A percentile compares a stretch with the other conserved stretches of the same genome.
Conservation (phyloP, 2,329 filamentous ascomycete species). For the Arthroderma sp. region DNA sequence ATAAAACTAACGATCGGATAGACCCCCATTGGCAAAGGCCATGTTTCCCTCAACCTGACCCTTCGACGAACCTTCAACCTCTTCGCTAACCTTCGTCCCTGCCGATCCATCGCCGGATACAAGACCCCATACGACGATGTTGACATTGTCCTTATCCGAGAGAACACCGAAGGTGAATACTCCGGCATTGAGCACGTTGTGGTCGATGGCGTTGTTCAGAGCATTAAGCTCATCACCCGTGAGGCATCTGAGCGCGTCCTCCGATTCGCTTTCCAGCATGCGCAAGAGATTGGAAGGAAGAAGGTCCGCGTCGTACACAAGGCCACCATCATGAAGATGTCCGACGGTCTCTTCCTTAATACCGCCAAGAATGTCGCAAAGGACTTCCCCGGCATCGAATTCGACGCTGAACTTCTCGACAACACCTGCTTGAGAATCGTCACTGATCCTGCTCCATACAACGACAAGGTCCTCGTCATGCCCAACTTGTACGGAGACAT, state of each 20-base stretch:
- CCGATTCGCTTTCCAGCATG: constrained; percentile 96
- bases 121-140: constrained; percentile 98
- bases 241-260: constrained; percentile 92
- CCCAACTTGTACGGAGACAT: constrained; percentile 99
- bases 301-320: constrained; percentile 99
- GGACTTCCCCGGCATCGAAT: constrained; percentile 92
- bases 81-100: constrained; percentile 97
- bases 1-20: constrained; percentile 25
- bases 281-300: constrained; percentile 79
- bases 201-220: constrained; percentile 94
- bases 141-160: constrained; percentile 93
- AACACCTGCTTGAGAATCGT: constrained; percentile 99
- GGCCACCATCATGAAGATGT: constrained; percentile 99
- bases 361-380: constrained; percentile 76
- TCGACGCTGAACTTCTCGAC: constrained; percentile 95
- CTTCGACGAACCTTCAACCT: constrained; percentile 99
- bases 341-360: constrained; percentile 92
- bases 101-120: constrained; percentile 91
- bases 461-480: constrained; percentile 96
- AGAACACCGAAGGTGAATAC: constrained; percentile 99
- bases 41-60: constrained; percentile 97
- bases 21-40: constrained; percentile 95
- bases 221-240: constrained; percentile 97
- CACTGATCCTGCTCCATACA: constrained; percentile 90
- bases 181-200: constrained; percentile 98